A percentile compares a stretch with the other conserved stretches of the same genome.
These are phyloP conservation scores for Dactylellina sp. DNA, from an alignment of 2,329 filamentous ascomycete genomes.

Conservation along the genomic window DNA sequence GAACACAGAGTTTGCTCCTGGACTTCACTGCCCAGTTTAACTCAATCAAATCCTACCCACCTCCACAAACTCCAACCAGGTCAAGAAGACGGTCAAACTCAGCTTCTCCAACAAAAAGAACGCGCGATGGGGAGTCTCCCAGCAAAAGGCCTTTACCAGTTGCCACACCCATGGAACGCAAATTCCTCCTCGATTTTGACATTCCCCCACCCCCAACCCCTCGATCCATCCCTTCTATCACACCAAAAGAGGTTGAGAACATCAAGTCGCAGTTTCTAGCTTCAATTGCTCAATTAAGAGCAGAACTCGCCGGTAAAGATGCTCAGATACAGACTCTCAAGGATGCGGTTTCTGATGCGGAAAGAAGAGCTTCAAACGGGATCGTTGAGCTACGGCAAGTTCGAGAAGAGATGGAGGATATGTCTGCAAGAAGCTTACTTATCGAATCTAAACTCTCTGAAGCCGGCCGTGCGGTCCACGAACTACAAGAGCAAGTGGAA, in stretches of 20 bases:
- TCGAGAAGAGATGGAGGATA: constrained; percentile 68
- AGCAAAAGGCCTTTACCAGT: constrained; percentile 42
- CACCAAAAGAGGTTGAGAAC: constrained; percentile 89
- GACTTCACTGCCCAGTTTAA: constrained; percentile 88
- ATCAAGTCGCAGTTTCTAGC: constrained; percentile 91
- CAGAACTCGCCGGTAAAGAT: constrained; percentile 90
- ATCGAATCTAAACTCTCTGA: constrained; percentile 81
- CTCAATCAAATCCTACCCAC: constrained; percentile 63
- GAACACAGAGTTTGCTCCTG: constrained; percentile 79
- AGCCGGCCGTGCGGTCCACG: constrained; percentile 65
- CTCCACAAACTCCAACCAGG: constrained; percentile 68
- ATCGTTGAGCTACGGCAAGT: constrained; percentile 69
- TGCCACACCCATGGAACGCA: constrained; percentile 63
- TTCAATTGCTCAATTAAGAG: constrained; percentile 93
- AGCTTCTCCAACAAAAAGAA: constrained; percentile 64
- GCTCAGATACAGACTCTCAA: constrained; percentile 90
- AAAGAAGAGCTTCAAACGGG: constrained; percentile 80
- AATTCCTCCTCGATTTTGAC: constrained; percentile 85
- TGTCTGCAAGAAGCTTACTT: constrained; percentile 70
- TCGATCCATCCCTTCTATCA: constrained; percentile 88
- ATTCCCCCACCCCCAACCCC: constrained; percentile 94
- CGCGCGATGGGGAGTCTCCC: constrained; percentile 59
- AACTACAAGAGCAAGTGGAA: constrained; percentile 64
- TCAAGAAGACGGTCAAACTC: constrained; percentile 65
- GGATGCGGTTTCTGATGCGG: constrained; percentile 86